phyloP scores from a whole-genome alignment of 2,329 filamentous ascomycete species.

The Cladosporium phlei region DNA sequence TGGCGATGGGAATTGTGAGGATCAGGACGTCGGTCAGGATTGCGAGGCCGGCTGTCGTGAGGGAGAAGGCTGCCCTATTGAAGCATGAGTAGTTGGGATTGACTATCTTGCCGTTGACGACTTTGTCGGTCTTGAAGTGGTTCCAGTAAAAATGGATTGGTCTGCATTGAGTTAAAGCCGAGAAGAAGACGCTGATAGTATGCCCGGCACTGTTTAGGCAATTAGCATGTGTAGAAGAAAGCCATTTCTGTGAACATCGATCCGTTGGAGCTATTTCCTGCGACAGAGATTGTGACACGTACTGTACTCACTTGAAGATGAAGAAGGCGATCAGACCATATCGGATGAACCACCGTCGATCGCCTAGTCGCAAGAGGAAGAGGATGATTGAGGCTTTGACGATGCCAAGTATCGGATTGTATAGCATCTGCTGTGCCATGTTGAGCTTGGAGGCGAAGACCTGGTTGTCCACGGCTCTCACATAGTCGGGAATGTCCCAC shows the following conservation, averaged over 20 bases:
- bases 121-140: slow-evolving; percentile 14
- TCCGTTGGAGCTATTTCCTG: no score
- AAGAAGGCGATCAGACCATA: slow-evolving; percentile 31
- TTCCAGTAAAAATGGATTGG: slow-evolving; percentile 23
- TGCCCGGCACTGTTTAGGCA: no score
- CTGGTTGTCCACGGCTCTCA: no score
- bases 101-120: slow-evolving; percentile 26
- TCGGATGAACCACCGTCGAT: slow-evolving; percentile 28
- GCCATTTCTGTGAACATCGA: no score
- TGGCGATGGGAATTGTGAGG: slow-evolving; percentile 38
- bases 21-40: slow-evolving; percentile 38
- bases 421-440: slow-evolving; percentile 35
- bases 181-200: no score
- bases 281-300: no score
- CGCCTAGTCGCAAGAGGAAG: slow-evolving; percentile 36
- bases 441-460: slow-evolving; percentile 20
- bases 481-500: slow-evolving; percentile 8
- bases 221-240: no score
- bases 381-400: slow-evolving; percentile 36
- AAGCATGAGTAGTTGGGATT: slow-evolving; percentile 29
- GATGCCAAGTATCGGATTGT: slow-evolving; percentile 35
- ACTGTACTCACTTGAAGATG: no score
- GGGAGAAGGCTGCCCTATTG: slow-evolving; percentile 31
- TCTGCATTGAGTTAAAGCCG: slow-evolving; percentile 34
- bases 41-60: slow-evolving; percentile 31